Conservation (phyloP, 306 rosid species). For the Rosa chinensis region DNA sequence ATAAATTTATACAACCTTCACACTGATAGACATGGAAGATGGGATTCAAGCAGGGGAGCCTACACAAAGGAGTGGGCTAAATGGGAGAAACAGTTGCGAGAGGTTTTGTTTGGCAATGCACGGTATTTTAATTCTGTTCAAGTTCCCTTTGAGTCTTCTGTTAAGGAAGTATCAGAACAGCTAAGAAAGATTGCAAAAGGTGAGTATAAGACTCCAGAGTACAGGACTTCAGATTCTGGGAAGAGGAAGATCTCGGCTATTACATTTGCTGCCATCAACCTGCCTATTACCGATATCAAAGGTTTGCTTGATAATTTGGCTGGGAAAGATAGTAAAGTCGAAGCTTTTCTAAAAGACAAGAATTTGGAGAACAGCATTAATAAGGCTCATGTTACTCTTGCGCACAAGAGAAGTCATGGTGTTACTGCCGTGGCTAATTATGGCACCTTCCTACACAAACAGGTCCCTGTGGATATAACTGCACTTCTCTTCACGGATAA, state of each 20-base stretch:
- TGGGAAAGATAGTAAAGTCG: constrained; percentile 45
- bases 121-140: constrained; percentile 78
- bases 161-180: constrained; percentile 69
- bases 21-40: constrained; percentile 64
- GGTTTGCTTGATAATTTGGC: constrained; percentile 50
- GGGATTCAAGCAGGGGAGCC: constrained; percentile 79
- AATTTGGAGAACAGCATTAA: constrained; percentile 41
- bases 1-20: constrained; percentile 69
- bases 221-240: constrained; percentile 59
- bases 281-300: constrained; percentile 58
- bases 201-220: constrained; percentile 59
- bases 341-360: constrained; percentile 50
- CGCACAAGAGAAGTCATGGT: constrained; percentile 95
- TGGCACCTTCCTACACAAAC: constrained; percentile 52
- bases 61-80: constrained; percentile 71
- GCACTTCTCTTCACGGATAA: constrained; percentile 72
- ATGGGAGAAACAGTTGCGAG: constrained; percentile 83
- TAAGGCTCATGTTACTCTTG: constrained; percentile 83
- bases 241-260: constrained; percentile 64
- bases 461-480: constrained; percentile 65
- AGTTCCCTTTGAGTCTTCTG: constrained; percentile 83
- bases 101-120: constrained; percentile 52
- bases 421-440: constrained; percentile 78
- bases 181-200: constrained; percentile 68
- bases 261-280: constrained; percentile 79